Conservation (phyloP, 306 rosid genomes). For the Citrullus colocynthis region DNA sequence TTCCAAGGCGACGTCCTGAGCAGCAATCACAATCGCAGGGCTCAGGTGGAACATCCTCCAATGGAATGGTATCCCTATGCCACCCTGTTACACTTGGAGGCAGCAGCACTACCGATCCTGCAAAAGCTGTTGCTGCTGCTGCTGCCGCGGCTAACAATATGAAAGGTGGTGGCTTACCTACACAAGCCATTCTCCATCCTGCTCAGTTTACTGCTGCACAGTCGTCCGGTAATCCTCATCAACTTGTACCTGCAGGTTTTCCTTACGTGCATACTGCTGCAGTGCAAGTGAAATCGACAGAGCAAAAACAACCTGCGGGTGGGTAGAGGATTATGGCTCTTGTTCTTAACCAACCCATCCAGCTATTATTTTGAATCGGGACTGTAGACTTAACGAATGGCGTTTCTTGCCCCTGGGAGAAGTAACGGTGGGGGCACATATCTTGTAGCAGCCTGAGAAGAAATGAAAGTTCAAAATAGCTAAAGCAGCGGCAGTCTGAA, state of each 20-base stretch:
- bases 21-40: conserved; percentile 49
- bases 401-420: conserved; percentile 14
- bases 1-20: conserved; percentile 50
- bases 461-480: conserved; percentile 13
- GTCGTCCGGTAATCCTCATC: conserved; percentile 57
- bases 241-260: conserved; percentile 39
- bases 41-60: conserved; percentile 41
- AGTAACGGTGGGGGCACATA: conserved; percentile 5
- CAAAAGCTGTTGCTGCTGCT: conserved; percentile 31
- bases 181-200: conserved; percentile 57
- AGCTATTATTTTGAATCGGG: background rate
- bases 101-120: conserved; percentile 33
- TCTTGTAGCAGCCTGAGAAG: conserved; percentile 13
- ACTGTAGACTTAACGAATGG: background rate
- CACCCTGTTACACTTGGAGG: conserved; percentile 18
- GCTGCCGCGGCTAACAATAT: conserved; percentile 17
- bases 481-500: background rate
- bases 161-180: conserved; percentile 40
- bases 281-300: conserved; percentile 77
- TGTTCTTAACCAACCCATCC: conserved; percentile 8
- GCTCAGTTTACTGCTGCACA: conserved; percentile 45
- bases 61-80: conserved; percentile 43
- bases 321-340: conserved; percentile 39
- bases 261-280: conserved; percentile 49
- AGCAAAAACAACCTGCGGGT: conserved; percentile 93